Evolutionary conservation across 2,329 filamentous ascomycete species (phyloP).

Genomic region (Bipolaris zeicola): DNA sequence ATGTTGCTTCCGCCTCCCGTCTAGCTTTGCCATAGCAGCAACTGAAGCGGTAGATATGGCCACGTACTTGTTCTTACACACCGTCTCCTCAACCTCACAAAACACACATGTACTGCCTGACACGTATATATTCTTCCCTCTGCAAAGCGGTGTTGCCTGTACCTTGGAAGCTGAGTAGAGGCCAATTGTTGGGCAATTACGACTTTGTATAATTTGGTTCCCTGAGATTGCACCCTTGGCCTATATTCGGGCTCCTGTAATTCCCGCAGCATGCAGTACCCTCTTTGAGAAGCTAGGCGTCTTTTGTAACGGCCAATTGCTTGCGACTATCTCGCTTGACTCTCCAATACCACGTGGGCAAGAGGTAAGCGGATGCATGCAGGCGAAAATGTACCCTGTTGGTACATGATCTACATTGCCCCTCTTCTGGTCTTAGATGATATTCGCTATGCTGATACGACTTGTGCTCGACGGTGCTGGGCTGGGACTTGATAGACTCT

Average conservation of each 20-base stretch:
- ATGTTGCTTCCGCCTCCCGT: not conserved
- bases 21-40: not conserved
- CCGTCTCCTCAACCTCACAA: not conserved
- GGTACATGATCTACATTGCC: not conserved
- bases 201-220: not conserved
- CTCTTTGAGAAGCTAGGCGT: not conserved
- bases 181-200: not conserved
- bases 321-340: not conserved
- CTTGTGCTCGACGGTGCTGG: conserved; percentile 49
- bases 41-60: not conserved
- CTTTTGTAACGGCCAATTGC: not conserved
- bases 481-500: conserved; percentile 25
- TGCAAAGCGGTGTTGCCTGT: not conserved
- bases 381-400: not conserved
- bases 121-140: not conserved
- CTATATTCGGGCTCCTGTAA: not conserved
- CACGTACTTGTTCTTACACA: not conserved
- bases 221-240: not conserved
- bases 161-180: not conserved
- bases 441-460: conserved; percentile 53
- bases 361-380: not conserved
- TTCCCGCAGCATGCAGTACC: not conserved
- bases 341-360: not conserved
- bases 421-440: conserved; percentile 39
- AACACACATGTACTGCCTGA: not conserved